Conservation (phyloP, 2,329 filamentous ascomycete genomes). For the Fusarium sp. region DNA sequence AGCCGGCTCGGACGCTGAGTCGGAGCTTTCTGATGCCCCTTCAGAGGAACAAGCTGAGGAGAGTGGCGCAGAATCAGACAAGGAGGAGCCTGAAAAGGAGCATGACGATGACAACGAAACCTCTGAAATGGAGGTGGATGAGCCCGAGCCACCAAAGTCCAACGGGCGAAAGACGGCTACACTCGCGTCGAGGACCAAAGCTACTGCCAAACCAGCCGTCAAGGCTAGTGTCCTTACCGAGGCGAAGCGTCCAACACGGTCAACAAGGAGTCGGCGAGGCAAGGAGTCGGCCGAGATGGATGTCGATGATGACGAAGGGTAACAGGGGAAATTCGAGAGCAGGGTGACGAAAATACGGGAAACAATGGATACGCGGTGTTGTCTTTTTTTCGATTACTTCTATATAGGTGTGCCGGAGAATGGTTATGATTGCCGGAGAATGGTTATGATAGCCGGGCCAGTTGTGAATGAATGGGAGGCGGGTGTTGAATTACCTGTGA, state of each 20-base stretch:
- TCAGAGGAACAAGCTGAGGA: slow-evolving; percentile 24
- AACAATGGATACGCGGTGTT: slow-evolving; percentile 19
- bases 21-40: slow-evolving; percentile 40
- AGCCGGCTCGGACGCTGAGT: slow-evolving; percentile 25
- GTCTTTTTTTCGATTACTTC: slow-evolving; percentile 18
- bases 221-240: slow-evolving; percentile 43
- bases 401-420: slow-evolving; percentile 31
- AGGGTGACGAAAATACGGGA: slow-evolving; percentile 21
- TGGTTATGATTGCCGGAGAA: slow-evolving; percentile 15
- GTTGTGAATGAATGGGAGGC: slow-evolving; percentile 15
- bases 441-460: slow-evolving; percentile 14
- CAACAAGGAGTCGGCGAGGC: slow-evolving; percentile 44
- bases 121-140: slow-evolving; percentile 31
- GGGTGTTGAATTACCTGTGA: slow-evolving; percentile 22
- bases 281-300: slow-evolving; percentile 51
- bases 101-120: slow-evolving; percentile 21
- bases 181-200: slow-evolving; percentile 36
- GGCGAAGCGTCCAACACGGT: slow-evolving; percentile 37
- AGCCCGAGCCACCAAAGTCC: slow-evolving; percentile 37
- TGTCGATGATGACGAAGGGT: slow-evolving; percentile 46
- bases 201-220: slow-evolving; percentile 34
- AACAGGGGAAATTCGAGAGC: background rate
- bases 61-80: slow-evolving; percentile 22
- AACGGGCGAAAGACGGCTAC: slow-evolving; percentile 41
- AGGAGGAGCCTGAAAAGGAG: slow-evolving; percentile 10